Percentiles rank a stretch among this genome's conserved stretches.
These are phyloP conservation scores for Citeromyces nyonsensis DNA, from an alignment of 805 yeast genomes.

Conservation along the genomic window DNA sequence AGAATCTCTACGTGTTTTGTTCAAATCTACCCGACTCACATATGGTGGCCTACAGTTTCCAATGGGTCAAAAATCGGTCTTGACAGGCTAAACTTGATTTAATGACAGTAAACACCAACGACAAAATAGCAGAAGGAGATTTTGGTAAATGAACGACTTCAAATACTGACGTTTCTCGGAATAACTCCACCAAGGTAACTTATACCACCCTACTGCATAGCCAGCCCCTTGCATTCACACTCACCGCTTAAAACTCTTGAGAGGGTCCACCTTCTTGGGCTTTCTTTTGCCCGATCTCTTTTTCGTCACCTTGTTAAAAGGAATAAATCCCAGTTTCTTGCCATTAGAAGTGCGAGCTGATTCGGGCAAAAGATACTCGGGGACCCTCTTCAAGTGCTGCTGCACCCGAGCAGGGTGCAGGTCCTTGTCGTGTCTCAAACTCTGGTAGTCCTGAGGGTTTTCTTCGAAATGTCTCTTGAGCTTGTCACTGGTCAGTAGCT, in stretches of 20 bases:
- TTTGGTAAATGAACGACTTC: no score
- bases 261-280: conserved; percentile 32
- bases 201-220: no score
- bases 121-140: no score
- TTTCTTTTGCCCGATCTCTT: conserved; percentile 16
- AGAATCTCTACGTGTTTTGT: no score
- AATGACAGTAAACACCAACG: no score
- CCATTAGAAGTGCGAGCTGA: conserved; percentile 41
- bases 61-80: no score
- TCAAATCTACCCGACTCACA: no score
- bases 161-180: no score
- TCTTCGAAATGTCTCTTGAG: conserved; percentile 92
- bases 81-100: no score
- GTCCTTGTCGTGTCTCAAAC: conserved; percentile 85
- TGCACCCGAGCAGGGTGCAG: conserved; percentile 73
- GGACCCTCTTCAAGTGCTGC: conserved; percentile 79
- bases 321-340: conserved; percentile 53
- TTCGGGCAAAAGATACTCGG: conserved; percentile 80
- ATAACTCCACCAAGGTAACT: no score
- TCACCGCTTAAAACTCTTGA: conserved; percentile 22
- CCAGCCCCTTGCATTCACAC: no score
- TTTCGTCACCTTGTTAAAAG: conserved; percentile 39
- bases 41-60: no score
- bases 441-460: conserved; percentile 84
- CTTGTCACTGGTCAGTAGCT: conserved; percentile 76